phyloP scores from a whole-genome alignment of 2,329 filamentous ascomycete genomes.

The Fusarium transvaalense region DNA sequence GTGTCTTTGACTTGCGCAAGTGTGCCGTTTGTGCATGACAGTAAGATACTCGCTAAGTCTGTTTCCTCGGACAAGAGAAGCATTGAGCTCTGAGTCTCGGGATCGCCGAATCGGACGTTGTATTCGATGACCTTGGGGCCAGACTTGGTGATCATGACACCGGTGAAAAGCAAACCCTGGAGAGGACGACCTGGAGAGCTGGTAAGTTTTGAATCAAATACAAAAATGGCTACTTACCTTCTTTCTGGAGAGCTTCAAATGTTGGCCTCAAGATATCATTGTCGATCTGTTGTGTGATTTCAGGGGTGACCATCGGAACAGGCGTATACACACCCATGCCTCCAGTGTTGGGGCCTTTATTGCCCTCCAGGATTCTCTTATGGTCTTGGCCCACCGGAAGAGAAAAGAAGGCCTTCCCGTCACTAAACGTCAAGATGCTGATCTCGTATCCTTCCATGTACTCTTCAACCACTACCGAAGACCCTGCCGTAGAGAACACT shows the following conservation, averaged over 20 bases:
- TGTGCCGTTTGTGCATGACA: slow-evolving; percentile 79
- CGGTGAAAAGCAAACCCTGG: slow-evolving; percentile 80
- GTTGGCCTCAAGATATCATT: slow-evolving; percentile 71
- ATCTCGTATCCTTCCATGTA: slow-evolving; percentile 77
- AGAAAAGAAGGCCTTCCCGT: slow-evolving; percentile 73
- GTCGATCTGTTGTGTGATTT: slow-evolving; percentile 69
- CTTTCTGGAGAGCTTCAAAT: slow-evolving; percentile 70
- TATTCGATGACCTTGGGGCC: slow-evolving; percentile 88
- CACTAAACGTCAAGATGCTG: slow-evolving; percentile 75
- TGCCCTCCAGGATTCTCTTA: slow-evolving; percentile 76
- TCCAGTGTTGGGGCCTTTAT: slow-evolving; percentile 78
- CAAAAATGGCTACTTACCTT: slow-evolving; percentile 54
- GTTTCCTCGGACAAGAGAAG: slow-evolving; percentile 79
- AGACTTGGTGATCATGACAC: slow-evolving; percentile 82
- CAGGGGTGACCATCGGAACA: slow-evolving; percentile 65
- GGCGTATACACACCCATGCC: slow-evolving; percentile 82
- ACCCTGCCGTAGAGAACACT: slow-evolving; percentile 74
- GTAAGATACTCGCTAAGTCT: slow-evolving; percentile 86
- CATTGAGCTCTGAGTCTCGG: slow-evolving; percentile 86
- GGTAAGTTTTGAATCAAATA: background rate
- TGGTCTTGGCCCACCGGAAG: slow-evolving; percentile 80
- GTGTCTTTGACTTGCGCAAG: slow-evolving; percentile 73
- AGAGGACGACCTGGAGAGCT: slow-evolving; percentile 58
- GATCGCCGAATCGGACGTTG: slow-evolving; percentile 90
- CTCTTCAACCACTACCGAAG: slow-evolving; percentile 80